Evolutionary conservation across 805 yeast species (phyloP), one percentile per base, ranked within the genome.

Genomic region (Sugiyamaella smithiae): DNA sequence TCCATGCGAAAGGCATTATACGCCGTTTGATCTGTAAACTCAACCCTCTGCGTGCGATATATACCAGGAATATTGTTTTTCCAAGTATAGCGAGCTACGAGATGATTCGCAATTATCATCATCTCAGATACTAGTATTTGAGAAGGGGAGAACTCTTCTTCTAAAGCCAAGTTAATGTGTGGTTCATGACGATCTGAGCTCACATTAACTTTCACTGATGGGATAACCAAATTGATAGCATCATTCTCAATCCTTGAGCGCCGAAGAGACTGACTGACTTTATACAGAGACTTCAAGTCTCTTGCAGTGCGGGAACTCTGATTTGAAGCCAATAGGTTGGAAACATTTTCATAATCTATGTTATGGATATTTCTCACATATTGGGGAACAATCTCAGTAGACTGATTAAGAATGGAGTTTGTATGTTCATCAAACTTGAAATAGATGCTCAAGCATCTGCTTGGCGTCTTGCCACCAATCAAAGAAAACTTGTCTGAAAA

Each of bases 101-200:
- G 66, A n/a, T 74, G 68, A 62, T 88, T 89, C 0, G 93, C 88
- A 40, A 78, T 67, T 20, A 90, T 76, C 99, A 91, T 91, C 43
- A 85, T 64, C 62, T 91, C 95, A 0, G 91, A 76, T 1, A 91
- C 97, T 22, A 91, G 69, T 1, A 71, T 59, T 33, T 78, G 80
- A 0, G 96, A 81, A 29, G 71, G 67, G 0, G 80, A 62, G 61
- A n/a, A 23, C 31, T 26, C 59, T 60, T 28, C 63, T 17, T 55
- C 57, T 37, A 66, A 60, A 1, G 47, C 36, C 1, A 67, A 52
- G 23, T 24, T 32, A 12, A 48, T 11, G 6, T 36, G 24, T 12
- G 16, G 19, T 7, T 20, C 26, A 1, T 14, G 16, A n/a, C 50
- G 48, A 5, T 45, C 28, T 8, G 49, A 36, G 5, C 50, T 48